Conservation (phyloP, 257 asterid genomes). For the Plantago major region DNA sequence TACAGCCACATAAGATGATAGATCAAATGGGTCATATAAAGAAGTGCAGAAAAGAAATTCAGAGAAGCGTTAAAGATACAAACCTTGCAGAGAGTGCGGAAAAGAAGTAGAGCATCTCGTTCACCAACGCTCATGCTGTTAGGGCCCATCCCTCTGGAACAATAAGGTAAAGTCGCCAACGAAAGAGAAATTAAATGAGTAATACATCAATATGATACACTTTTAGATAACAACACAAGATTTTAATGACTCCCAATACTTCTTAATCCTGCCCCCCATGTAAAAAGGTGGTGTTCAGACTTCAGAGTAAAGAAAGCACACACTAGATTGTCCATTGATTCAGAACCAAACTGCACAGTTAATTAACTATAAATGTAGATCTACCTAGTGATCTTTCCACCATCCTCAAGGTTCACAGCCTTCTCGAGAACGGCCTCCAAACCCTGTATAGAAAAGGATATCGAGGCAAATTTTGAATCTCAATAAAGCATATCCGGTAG, state of each 20-base stretch:
- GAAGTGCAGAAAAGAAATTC: not conserved
- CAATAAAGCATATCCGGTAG: slow-evolving; percentile 14
- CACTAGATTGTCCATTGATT: slow-evolving; percentile 16
- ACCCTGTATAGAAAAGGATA: slow-evolving; percentile 52
- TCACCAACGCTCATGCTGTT: slow-evolving; percentile 75
- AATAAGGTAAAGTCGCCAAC: slow-evolving; percentile 28
- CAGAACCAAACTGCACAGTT: slow-evolving; percentile 19
- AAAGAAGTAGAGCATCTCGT: slow-evolving; percentile 89
- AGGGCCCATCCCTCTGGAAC: slow-evolving; percentile 59
- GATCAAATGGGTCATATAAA: slow-evolving; percentile 23
- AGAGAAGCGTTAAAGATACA: slow-evolving; percentile 26
- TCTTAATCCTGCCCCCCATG: slow-evolving; percentile 16
- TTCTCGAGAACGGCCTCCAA: slow-evolving; percentile 98
- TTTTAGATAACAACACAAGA: slow-evolving; percentile 14
- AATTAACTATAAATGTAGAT: slow-evolving; percentile 21
- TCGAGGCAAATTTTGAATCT: slow-evolving; percentile 20
- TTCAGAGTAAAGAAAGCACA: slow-evolving; percentile 10
- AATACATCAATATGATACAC: slow-evolving; percentile 13
- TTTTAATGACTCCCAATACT: slow-evolving; percentile 10
- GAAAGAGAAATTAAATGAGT: slow-evolving; percentile 14
- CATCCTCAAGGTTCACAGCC: slow-evolving; percentile 93
- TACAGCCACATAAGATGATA: slow-evolving; percentile 37
- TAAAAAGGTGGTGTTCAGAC: not conserved
- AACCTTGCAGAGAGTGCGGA: slow-evolving; percentile 99
- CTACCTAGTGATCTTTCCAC: slow-evolving; percentile 81